Percentiles rank a stretch among this genome's conserved stretches.
phyloP scores from a whole-genome alignment of 495 filamentous ascomycete species.

The Zalerion maritima region DNA sequence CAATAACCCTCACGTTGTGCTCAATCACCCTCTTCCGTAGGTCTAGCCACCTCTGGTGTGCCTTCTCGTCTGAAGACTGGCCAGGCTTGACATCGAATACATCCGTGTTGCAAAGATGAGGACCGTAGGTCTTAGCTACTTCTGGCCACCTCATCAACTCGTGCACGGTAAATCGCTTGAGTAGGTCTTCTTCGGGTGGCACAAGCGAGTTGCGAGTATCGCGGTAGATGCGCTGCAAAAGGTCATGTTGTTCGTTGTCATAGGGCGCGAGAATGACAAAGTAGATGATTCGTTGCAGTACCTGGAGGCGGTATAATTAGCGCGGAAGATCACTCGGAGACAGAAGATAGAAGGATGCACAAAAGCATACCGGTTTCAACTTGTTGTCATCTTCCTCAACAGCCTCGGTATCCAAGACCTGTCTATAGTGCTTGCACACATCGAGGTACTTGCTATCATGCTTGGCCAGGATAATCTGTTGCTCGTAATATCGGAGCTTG shows the following conservation, averaged over 20 bases:
- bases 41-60: conserved; percentile 74
- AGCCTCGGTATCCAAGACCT: conserved; percentile 88
- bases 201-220: conserved; percentile 55
- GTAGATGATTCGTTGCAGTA: conserved; percentile 86
- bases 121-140: conserved; percentile 71
- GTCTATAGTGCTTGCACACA: conserved; percentile 90
- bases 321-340: conserved; percentile 1
- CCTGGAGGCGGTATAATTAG: conserved; percentile 33
- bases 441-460: conserved; percentile 96
- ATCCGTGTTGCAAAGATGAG: conserved; percentile 79
- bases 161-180: conserved; percentile 87
- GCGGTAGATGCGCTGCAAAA: conserved; percentile 77
- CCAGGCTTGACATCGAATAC: conserved; percentile 58
- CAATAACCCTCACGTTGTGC: conserved; percentile 93
- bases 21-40: conserved; percentile 96
- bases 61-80: conserved; percentile 56
- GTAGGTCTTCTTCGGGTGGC: conserved; percentile 58
- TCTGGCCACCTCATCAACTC: conserved; percentile 98
- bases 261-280: conserved; percentile 93
- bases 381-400: conserved; percentile 80
- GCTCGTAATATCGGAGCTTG: conserved; percentile 91
- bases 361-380: conserved; percentile 56
- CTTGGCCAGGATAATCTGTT: conserved; percentile 87
- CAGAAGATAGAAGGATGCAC: not conserved
- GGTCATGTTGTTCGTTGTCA: conserved; percentile 97